phyloP scores from a whole-genome alignment of 108 stramenopile species.

The Cylindrotheca fusiformis region DNA sequence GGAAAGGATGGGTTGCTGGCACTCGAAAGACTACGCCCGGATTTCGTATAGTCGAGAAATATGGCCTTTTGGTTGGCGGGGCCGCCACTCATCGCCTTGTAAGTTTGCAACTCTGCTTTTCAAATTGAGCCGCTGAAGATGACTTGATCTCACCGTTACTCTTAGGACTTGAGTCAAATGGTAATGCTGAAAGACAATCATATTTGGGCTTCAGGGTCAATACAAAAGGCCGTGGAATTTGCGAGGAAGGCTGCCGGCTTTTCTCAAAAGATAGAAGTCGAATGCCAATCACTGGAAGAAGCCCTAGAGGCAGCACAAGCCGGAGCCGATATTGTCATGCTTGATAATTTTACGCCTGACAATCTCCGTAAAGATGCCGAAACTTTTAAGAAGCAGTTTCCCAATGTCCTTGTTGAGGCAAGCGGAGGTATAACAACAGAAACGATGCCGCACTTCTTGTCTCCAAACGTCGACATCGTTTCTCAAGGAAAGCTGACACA shows the following conservation, averaged over 20 bases:
- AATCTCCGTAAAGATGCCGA: conserved; percentile 75
- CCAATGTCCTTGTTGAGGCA: conserved; percentile 93
- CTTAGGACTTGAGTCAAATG: conserved; percentile 94
- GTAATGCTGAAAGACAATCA: conserved; percentile 99
- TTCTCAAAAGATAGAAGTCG: conserved; percentile 98
- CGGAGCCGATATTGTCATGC: conserved; percentile 95
- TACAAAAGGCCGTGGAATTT: conserved; percentile 82
- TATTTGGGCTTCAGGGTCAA: conserved; percentile 90
- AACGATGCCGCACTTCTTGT: conserved; percentile 84
- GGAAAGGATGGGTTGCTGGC: conserved; percentile 95
- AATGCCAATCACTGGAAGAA: conserved; percentile 86
- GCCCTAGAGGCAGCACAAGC: conserved; percentile 90
- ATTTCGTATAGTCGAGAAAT: conserved; percentile 97
- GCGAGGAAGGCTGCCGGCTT: conserved; percentile 92
- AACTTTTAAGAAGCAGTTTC: conserved; percentile 81
- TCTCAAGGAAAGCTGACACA: conserved; percentile 97
- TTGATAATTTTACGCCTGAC: conserved; percentile 95
- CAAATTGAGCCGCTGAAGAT: too few species aligned
- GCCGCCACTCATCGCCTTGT: conserved; percentile 90
- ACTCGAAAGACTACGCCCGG: conserved; percentile 99
- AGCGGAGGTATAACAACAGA: conserved; percentile 97
- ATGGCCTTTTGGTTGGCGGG: conserved; percentile 96
- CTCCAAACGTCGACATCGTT: conserved; percentile 92
- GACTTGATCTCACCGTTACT: background rate
- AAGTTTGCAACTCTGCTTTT: too few species aligned